These are phyloP conservation scores for Fomitopsis palustris DNA, from an alignment of 1,284 basidiomycete species.

Conservation along the genomic window DNA sequence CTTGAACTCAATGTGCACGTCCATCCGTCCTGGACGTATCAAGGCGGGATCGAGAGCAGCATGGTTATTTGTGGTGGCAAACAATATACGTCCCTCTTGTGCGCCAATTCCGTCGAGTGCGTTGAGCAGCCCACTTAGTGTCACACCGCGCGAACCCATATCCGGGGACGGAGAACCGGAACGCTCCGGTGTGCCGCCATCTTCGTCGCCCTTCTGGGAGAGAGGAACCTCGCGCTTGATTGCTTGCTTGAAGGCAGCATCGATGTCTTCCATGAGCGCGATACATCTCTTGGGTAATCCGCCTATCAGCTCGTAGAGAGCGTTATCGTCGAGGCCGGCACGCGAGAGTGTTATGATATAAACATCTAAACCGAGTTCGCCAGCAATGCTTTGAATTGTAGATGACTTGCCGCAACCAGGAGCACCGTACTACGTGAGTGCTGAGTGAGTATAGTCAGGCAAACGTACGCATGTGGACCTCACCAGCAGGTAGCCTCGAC, in stretches of 20 bases:
- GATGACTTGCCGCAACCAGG: no score
- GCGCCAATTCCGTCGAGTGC: constrained; percentile 77
- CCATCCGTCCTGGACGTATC: constrained; percentile 75
- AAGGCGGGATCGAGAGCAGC: constrained; percentile 65
- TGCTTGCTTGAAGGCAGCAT: constrained; percentile 54
- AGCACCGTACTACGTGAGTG: no score
- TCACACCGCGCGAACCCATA: constrained; percentile 36
- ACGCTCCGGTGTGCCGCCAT: neutral
- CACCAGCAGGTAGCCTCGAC: no score
- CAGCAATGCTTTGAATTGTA: no score
- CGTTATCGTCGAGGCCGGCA: no score
- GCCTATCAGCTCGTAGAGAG: no score
- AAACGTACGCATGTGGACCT: no score
- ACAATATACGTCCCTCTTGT: constrained; percentile 72
- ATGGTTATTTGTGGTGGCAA: constrained; percentile 76
- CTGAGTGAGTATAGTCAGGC: no score
- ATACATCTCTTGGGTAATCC: no score
- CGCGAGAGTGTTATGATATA: no score
- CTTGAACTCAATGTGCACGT: constrained; percentile 71
- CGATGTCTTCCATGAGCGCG: constrained; percentile 86
- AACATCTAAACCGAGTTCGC: no score
- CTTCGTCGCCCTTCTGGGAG: neutral
- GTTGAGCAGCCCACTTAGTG: constrained; percentile 70
- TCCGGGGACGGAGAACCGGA: neutral
- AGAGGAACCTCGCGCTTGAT: constrained; percentile 30